Evolutionary conservation across 305 asterid species (phyloP).

Genomic region (Fraxinus floribunda): DNA sequence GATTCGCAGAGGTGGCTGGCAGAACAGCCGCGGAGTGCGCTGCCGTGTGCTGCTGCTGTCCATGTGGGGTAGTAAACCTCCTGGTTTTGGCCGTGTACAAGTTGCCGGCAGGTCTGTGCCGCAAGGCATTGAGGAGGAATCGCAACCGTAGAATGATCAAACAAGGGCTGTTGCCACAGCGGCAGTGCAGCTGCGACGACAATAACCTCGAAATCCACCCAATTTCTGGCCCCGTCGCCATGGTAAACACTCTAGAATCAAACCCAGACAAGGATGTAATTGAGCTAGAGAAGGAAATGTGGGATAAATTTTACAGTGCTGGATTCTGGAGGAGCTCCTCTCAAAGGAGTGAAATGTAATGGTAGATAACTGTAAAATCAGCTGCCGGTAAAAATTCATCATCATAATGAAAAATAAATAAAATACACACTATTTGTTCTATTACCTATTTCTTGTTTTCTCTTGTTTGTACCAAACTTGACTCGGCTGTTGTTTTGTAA

Average conservation of each 20-base stretch:
- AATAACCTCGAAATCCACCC: constrained; percentile 39
- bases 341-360: constrained; percentile 41
- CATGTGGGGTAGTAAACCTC: constrained; percentile 61
- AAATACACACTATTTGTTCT: neutral
- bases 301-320: constrained; percentile 66
- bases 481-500: neutral
- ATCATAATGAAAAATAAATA: too few relatives aligned
- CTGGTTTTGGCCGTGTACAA: constrained; percentile 63
- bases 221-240: constrained; percentile 20
- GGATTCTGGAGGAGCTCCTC: constrained; percentile 94
- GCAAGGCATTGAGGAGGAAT: constrained; percentile 61
- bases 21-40: constrained; percentile 93
- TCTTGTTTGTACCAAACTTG: neutral
- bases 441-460: neutral
- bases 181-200: constrained; percentile 42
- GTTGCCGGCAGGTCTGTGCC: constrained; percentile 76
- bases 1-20: constrained; percentile 77
- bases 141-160: constrained; percentile 54
- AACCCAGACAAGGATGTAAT: constrained; percentile 42
- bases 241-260: constrained; percentile 27
- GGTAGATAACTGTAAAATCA: constrained; percentile 8
- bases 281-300: constrained; percentile 90
- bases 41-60: constrained; percentile 86
- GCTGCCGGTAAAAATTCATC: neutral
- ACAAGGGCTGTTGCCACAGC: constrained; percentile 42